phyloP scores from a whole-genome alignment of 2,329 filamentous ascomycete genomes.

The Aureobasidium lini region DNA sequence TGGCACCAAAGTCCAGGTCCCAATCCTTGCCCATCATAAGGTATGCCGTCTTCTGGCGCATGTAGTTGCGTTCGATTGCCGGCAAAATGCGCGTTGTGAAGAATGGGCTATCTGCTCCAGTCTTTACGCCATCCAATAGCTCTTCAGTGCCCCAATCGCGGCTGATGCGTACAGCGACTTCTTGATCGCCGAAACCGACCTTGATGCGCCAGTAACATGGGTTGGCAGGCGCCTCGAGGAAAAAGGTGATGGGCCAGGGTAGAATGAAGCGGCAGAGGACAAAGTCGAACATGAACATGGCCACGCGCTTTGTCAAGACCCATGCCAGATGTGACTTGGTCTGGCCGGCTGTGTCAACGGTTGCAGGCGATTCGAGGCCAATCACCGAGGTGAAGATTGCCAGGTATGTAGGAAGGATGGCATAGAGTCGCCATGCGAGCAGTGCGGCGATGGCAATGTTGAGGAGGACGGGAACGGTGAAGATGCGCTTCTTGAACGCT shows the following conservation, averaged over 20 bases:
- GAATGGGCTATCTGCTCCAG: constrained; percentile 45
- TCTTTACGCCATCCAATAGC: constrained; percentile 45
- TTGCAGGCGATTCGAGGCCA: constrained; percentile 59
- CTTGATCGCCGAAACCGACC: constrained; percentile 68
- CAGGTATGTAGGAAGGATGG: constrained; percentile 66
- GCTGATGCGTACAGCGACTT: constrained; percentile 75
- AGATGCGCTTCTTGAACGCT: constrained; percentile 73
- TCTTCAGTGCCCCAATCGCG: constrained; percentile 61
- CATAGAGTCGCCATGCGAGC: constrained; percentile 61
- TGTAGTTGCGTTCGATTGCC: constrained; percentile 59
- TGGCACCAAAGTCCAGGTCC: constrained; percentile 78
- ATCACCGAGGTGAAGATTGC: constrained; percentile 56
- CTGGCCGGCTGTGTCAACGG: constrained; percentile 52
- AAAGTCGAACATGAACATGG: constrained; percentile 70
- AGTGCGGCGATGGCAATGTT: constrained; percentile 61
- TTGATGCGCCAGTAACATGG: constrained; percentile 66
- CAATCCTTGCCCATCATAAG: constrained; percentile 77
- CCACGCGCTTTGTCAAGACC: constrained; percentile 53
- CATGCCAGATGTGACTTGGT: constrained; percentile 50
- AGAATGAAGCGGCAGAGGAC: constrained; percentile 36
- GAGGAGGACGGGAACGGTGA: constrained; percentile 68
- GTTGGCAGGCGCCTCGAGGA: constrained; percentile 54
- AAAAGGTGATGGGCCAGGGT: constrained; percentile 43
- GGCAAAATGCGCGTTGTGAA: constrained; percentile 57
- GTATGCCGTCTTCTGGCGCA: constrained; percentile 78